phyloP scores from a whole-genome alignment of 2,329 filamentous ascomycete species.

The Penicillium sp. region DNA sequence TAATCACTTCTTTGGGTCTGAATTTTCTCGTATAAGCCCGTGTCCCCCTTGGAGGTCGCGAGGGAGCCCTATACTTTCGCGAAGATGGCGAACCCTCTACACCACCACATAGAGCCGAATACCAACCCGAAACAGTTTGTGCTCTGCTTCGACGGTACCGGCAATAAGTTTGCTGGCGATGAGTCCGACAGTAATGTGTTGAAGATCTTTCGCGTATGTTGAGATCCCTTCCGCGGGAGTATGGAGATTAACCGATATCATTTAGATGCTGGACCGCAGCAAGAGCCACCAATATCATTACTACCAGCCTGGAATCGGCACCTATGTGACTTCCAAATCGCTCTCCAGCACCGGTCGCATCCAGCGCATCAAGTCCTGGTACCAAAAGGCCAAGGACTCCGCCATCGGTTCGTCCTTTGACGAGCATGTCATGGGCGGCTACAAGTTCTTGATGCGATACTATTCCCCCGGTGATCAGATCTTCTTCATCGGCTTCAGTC shows the following conservation, averaged over 20 bases:
- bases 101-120: constrained; percentile 17
- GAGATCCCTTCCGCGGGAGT: neutral
- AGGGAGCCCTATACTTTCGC: neutral
- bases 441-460: constrained; percentile 72
- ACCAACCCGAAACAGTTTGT: constrained; percentile 37
- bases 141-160: constrained; percentile 44
- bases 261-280: constrained; percentile 40
- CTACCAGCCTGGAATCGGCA: constrained; percentile 45
- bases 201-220: constrained; percentile 43
- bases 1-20: neutral
- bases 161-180: constrained; percentile 43
- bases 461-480: constrained; percentile 59
- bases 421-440: constrained; percentile 76
- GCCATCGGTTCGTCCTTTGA: constrained; percentile 76
- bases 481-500: constrained; percentile 70
- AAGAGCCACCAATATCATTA: constrained; percentile 41
- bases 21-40: constrained; percentile 13
- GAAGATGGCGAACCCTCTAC: constrained; percentile 17
- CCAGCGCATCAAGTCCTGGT: constrained; percentile 52
- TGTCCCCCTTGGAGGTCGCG: neutral
- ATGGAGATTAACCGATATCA: neutral
- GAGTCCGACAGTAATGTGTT: constrained; percentile 47
- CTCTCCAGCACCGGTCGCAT: constrained; percentile 33
- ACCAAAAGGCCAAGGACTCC: constrained; percentile 54
- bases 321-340: constrained; percentile 39